Base-by-base conservation (phyloP, 306 rosid species). In the Cucurbita argyrosperma region DNA sequence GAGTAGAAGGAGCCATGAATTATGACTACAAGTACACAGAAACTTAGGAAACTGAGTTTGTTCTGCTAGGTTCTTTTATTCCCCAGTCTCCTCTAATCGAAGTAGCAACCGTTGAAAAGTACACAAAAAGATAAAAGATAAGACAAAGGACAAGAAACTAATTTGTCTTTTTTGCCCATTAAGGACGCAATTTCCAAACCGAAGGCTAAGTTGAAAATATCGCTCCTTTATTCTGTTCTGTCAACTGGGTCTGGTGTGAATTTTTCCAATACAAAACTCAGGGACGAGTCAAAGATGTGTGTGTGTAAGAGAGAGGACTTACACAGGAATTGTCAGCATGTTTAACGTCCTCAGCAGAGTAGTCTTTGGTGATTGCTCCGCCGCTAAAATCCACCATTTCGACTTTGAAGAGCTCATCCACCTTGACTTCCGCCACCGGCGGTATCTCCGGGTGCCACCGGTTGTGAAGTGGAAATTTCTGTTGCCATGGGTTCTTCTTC, bases 351-450 rank as follows among this genome's bases (percentile, higher is more conserved):
- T 79, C 79, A 51, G 96, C 88, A 71, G 96, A 87, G 76, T 82
- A 78, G 57, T 92, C 82, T 70, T 78, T 87, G 74, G 83, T 83
- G 26, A 90, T 76, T 76, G 82, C 82, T 64, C 96, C 90, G 46
- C 88, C 92, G 1, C 92, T 88, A 88, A 96, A 90, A 37, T 88
- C 96, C 21, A 88, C 82, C 95, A 88, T 88, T 80, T 90, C 95
- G 70, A 90, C 74, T 78, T 90, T 87, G 74, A 90, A 90, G 54
- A 90, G 46, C 71, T 87, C 81, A 58, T 74, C 86, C 5, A 79
- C 71, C 30, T 56, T 57, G 40, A 76, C 87, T 61, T 85, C 88
- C 5, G 86, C 82, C 42, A 82, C 82, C 8, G 82, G 79, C 11
- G 89, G 96, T 83, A 90, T 82, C 53, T 59, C 40, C 49, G 92